phyloP scores from a whole-genome alignment of 352 stramenopile species.

The Globisporangium cystogenes region DNA sequence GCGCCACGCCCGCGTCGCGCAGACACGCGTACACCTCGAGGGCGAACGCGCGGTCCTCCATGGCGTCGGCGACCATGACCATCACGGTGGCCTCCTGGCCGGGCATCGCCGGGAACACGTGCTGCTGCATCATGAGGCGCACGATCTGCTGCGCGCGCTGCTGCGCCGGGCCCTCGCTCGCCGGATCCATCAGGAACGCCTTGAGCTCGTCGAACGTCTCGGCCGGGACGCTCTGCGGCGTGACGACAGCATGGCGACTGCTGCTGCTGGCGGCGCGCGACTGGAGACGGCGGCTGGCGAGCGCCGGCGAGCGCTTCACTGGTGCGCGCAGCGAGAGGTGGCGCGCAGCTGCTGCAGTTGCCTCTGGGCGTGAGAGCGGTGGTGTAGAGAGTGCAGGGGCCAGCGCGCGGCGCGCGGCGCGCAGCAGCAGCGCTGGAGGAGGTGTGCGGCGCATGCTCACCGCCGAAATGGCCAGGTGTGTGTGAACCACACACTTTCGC shows the following conservation, averaged over 20 bases:
- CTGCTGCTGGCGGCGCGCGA: not conserved
- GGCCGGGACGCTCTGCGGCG: conserved; percentile 7
- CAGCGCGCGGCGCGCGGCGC: not conserved
- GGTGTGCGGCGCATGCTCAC: not conserved
- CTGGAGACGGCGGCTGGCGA: not conserved
- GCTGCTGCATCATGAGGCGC: conserved; percentile 36
- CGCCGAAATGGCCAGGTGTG: not conserved
- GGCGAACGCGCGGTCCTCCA: conserved; percentile 47
- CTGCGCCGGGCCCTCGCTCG: conserved; percentile 22
- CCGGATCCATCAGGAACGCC: conserved; percentile 44
- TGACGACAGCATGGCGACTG: not conserved
- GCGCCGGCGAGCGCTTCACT: too few relatives aligned
- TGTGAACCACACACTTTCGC: too few relatives aligned
- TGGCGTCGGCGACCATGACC: conserved; percentile 67
- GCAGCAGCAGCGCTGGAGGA: not conserved
- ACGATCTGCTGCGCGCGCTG: conserved; percentile 42
- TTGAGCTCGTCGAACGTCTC: conserved; percentile 65
- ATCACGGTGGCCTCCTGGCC: conserved; percentile 73
- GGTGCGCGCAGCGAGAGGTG: not conserved
- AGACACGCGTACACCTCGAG: conserved; percentile 55
- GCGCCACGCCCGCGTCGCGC: conserved; percentile 42
- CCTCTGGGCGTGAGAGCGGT: too few relatives aligned
- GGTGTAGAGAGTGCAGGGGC: too few relatives aligned
- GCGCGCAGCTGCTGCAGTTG: not conserved
- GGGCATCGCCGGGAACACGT: conserved; percentile 60